phyloP scores from a whole-genome alignment of 192 early-diverging fungal species.

The Kickxella alabastrina region DNA sequence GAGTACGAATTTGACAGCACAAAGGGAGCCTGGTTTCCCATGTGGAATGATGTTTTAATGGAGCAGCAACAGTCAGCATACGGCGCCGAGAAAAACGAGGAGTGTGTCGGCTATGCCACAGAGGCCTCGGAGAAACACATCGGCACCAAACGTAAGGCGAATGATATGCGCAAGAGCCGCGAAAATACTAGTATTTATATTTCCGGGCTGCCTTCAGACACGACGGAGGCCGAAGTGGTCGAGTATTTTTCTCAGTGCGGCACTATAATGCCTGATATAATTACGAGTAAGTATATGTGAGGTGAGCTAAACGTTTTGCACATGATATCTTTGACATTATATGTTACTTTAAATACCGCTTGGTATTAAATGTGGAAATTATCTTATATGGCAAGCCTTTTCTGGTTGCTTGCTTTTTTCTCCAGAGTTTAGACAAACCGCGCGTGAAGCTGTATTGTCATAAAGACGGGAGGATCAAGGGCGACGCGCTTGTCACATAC shows the following conservation, averaged over 20 bases:
- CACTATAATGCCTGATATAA: constrained; percentile 40
- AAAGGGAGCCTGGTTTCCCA: constrained; percentile 87
- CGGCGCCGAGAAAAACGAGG: constrained; percentile 8
- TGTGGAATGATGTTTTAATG: constrained; percentile 52
- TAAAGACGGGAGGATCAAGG: constrained; percentile 66
- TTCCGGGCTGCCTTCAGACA: constrained; percentile 75
- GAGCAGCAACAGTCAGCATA: constrained; percentile 49
- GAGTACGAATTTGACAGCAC: constrained; percentile 79
- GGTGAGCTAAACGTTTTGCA: not conserved
- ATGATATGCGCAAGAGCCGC: constrained; percentile 44
- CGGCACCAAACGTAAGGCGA: constrained; percentile 52
- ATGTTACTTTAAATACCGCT: too few relatives aligned
- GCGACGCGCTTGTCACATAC: constrained; percentile 90
- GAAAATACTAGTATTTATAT: constrained; percentile 83
- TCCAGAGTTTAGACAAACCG: constrained; percentile 75
- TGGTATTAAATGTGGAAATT: too few relatives aligned
- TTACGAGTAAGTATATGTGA: constrained; percentile 25
- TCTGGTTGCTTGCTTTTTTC: too few relatives aligned
- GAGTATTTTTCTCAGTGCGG: constrained; percentile 49
- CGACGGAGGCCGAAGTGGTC: constrained; percentile 73
- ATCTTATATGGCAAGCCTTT: too few relatives aligned
- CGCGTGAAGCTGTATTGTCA: constrained; percentile 88
- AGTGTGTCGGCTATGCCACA: not conserved
- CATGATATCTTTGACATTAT: too few relatives aligned
- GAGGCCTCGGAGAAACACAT: not conserved